These are phyloP conservation scores for Colletotrichum musicola DNA, from an alignment of 2,329 filamentous ascomycete genomes.

Conservation along the genomic window DNA sequence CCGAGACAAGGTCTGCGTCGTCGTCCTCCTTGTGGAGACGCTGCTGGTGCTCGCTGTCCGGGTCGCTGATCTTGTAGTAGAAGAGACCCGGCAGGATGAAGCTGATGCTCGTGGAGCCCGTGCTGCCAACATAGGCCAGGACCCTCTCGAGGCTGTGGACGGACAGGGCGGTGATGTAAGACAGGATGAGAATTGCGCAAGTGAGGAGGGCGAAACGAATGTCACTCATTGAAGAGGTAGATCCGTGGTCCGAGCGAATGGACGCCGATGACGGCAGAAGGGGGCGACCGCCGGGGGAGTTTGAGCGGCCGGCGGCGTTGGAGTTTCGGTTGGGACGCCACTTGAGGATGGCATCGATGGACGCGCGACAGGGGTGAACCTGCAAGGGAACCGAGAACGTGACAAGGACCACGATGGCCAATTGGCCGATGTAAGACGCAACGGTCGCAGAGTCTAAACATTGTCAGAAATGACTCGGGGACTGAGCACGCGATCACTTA, in stretches of 20 bases:
- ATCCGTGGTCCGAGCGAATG: slow-evolving; percentile 64
- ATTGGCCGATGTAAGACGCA: slow-evolving; percentile 91
- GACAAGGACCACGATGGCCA: slow-evolving; percentile 94
- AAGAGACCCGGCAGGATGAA: slow-evolving; percentile 97
- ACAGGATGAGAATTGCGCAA: slow-evolving; percentile 84
- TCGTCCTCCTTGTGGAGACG: slow-evolving; percentile 92
- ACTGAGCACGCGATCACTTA: slow-evolving; percentile 57
- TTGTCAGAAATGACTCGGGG: slow-evolving; percentile 36
- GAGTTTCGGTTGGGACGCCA: slow-evolving; percentile 78
- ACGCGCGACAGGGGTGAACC: slow-evolving; percentile 96
- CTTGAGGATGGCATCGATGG: slow-evolving; percentile 90
- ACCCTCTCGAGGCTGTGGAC: slow-evolving; percentile 92
- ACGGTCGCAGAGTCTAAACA: slow-evolving; percentile 75
- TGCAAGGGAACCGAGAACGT: slow-evolving; percentile 97
- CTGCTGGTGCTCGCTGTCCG: slow-evolving; percentile 88
- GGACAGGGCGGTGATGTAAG: slow-evolving; percentile 90
- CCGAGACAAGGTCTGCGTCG: slow-evolving; percentile 73
- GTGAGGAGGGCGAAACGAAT: slow-evolving; percentile 90
- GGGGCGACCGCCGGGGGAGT: slow-evolving; percentile 56
- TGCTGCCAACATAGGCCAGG: slow-evolving; percentile 94
- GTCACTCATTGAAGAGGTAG: slow-evolving; percentile 80
- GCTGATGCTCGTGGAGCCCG: slow-evolving; percentile 93
- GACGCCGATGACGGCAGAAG: slow-evolving; percentile 54
- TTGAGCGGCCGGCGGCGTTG: slow-evolving; percentile 52
- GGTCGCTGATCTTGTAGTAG: slow-evolving; percentile 97